These are phyloP conservation scores for Bipolaris cookei DNA, from an alignment of 2,329 filamentous ascomycete species.

Conservation along the genomic window DNA sequence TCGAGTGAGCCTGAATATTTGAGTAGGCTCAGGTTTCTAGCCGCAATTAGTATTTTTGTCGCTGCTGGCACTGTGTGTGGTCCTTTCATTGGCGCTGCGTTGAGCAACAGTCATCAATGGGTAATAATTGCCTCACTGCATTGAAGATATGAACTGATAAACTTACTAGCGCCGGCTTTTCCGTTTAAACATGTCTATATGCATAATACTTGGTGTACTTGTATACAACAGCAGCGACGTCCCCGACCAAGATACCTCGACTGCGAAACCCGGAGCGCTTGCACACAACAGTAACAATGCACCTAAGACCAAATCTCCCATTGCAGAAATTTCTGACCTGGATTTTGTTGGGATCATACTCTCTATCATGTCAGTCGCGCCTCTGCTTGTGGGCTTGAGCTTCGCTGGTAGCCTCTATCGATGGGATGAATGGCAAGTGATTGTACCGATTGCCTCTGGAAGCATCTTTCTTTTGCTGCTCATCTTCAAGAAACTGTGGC, in stretches of 20 bases:
- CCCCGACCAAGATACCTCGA: no score
- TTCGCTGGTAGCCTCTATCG: neutral
- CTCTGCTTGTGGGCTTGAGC: neutral
- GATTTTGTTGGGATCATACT: neutral
- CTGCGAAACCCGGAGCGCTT: no score
- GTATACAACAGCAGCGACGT: neutral
- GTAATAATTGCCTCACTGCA: neutral
- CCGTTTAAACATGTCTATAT: neutral
- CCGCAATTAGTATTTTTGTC: neutral
- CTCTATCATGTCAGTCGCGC: neutral
- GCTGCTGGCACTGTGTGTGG: neutral
- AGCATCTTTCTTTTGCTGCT: neutral
- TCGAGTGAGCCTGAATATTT: neutral
- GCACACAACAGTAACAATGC: no score
- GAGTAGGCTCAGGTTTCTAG: neutral
- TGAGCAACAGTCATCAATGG: constrained; percentile 1
- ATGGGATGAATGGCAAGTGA: neutral
- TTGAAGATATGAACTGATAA: neutral
- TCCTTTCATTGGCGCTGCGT: neutral
- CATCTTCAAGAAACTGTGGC: neutral
- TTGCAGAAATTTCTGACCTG: neutral
- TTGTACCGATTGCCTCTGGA: neutral
- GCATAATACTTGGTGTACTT: neutral
- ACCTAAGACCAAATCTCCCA: neutral
- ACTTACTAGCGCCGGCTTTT: neutral